A percentile compares a stretch with the other conserved stretches of the same genome.
phyloP scores from a whole-genome alignment of 139 green algal genomes.

The Zygnema cylindricum region DNA sequence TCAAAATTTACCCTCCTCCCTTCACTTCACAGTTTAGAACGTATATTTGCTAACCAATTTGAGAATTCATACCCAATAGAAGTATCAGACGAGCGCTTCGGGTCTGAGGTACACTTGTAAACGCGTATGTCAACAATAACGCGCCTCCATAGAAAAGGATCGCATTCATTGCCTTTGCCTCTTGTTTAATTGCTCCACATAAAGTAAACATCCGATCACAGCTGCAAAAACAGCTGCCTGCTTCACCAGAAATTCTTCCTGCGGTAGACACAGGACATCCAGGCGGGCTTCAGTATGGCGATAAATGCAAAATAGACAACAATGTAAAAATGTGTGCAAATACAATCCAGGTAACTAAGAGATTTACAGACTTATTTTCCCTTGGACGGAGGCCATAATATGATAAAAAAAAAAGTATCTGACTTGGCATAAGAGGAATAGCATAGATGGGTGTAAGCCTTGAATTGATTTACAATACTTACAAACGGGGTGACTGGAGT shows the following conservation, averaged over 20 bases:
- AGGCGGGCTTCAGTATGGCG: too few species aligned
- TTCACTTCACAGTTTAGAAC: background rate
- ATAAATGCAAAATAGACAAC: too few species aligned
- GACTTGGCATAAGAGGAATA: too few species aligned
- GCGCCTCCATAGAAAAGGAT: conserved; percentile 16
- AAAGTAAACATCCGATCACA: conserved; percentile 26
- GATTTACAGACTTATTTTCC: too few species aligned
- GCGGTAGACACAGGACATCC: too few species aligned
- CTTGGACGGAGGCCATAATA: too few species aligned
- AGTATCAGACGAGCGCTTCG: background rate
- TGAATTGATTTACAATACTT: too few species aligned
- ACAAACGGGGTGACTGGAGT: too few species aligned
- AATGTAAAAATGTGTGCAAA: too few species aligned
- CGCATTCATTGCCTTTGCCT: background rate
- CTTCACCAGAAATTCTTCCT: conserved; percentile 22
- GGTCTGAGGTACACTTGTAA: conserved; percentile 33
- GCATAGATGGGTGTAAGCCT: too few species aligned
- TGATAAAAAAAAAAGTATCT: too few species aligned
- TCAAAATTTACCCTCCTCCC: background rate
- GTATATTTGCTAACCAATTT: background rate
- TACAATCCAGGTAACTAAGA: too few species aligned
- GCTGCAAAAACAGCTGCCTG: conserved; percentile 8
- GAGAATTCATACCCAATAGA: background rate
- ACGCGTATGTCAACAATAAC: background rate
- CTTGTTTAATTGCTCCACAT: conserved; percentile 1